Base-by-base conservation (phyloP, 1,284 basidiomycete genomes). In the Ceratobasidium sp. region DNA sequence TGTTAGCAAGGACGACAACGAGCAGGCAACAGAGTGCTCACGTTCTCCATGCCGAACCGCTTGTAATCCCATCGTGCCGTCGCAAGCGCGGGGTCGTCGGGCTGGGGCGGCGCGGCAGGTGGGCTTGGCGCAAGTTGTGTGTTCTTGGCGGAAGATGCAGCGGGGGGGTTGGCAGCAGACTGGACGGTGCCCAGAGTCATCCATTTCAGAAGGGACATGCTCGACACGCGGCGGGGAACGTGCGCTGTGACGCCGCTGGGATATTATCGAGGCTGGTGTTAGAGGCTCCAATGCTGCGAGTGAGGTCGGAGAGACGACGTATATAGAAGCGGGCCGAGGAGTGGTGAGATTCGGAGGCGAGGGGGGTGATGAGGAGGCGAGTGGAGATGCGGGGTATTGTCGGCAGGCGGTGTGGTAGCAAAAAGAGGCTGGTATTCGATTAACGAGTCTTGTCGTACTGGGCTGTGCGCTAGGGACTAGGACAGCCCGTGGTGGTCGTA, bases 11-110 rank as follows among this genome's bases (percentile, higher is more conserved):
- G 31, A 46, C 48, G 19, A 43, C 48, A 49, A 69, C 56, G n/a
- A 58, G 22, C 14, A 24, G 11, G 56, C 29, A n/a, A 46, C 31
- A 87, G 37, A 34, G 56, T 61, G 59, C 93, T 81, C 82, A 96
- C 95, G 83, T 98, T 98, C 86, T 96, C 95, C 66, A 97, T 85
- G 24, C 95, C 95, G 86, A 95, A 96, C 80, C 89, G 90, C 85
- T 93, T 93, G 76, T 87, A 86, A 82, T 92, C 91, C 66, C 66
- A 69, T 69, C 66, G 66, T 27, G 66, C 66, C 16, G 66, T 69
- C 7, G 66, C 53, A 58, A 69, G 66, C 27, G 53, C 43, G 29
- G 64, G 64, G 53, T 69, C 53, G 31, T 69, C 66, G 66, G 66
- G 66, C 39, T 43, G 37, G n/a, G 66, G 66, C 13, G 66, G 39